Evolutionary conservation across 2,329 filamentous ascomycete species (phyloP).

Genomic region (Aspergillus cejpii): DNA sequence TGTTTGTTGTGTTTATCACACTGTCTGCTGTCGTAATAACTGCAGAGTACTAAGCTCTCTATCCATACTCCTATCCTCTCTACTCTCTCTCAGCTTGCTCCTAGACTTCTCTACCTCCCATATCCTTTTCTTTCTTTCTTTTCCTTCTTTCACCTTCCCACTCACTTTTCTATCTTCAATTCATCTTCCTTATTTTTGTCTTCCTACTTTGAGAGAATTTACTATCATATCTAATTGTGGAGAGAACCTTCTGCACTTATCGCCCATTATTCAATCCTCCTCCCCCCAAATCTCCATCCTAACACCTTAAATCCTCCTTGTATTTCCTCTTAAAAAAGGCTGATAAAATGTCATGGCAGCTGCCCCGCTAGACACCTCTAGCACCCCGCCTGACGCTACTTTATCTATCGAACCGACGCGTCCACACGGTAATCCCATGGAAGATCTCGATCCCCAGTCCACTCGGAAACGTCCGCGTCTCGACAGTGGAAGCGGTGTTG

Average conservation of each 20-base stretch:
- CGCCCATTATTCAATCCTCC: neutral
- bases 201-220: too few species aligned
- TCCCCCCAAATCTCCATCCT: conserved; percentile 3
- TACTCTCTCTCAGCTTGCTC: conserved; percentile 1
- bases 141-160: neutral
- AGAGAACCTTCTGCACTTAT: neutral
- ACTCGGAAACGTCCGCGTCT: conserved; percentile 45
- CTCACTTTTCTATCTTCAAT: too few species aligned
- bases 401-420: conserved; percentile 26
- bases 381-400: conserved; percentile 34
- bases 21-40: neutral
- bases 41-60: too few species aligned
- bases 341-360: conserved; percentile 42
- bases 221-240: neutral
- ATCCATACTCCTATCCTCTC: neutral
- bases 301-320: conserved; percentile 1
- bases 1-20: neutral
- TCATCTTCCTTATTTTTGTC: neutral
- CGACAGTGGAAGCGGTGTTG: conserved; percentile 38
- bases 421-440: conserved; percentile 34
- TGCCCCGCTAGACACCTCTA: conserved; percentile 43
- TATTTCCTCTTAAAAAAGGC: conserved; percentile 6
- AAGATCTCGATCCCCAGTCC: conserved; percentile 34
- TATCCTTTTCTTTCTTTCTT: neutral
- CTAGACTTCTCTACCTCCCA: neutral